These are phyloP conservation scores for Yamadazyma songkhlaensis DNA, from an alignment of 1,139 yeast genomes.

Conservation along the genomic window DNA sequence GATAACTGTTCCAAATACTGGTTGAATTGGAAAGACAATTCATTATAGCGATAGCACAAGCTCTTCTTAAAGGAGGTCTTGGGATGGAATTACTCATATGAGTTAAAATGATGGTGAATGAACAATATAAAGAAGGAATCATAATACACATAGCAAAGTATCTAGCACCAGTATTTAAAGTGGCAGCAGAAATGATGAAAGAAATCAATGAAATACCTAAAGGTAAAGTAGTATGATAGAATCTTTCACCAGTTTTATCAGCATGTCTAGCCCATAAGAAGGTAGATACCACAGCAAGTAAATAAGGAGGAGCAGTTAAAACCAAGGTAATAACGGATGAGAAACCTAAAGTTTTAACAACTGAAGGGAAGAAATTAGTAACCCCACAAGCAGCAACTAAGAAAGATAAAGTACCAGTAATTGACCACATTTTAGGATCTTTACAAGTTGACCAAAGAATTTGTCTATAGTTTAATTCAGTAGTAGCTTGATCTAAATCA, in stretches of 20 bases:
- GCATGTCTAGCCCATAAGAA: conserved; percentile 57
- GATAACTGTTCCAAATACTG: conserved; percentile 52
- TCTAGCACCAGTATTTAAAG: conserved; percentile 56
- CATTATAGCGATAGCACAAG: conserved; percentile 51
- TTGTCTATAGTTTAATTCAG: conserved; percentile 31
- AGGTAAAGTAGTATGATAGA: conserved; percentile 49
- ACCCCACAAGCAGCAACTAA: conserved; percentile 59
- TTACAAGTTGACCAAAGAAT: conserved; percentile 39
- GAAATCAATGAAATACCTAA: conserved; percentile 43
- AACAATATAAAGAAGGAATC: conserved; percentile 57
- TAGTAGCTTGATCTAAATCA: conserved; percentile 37
- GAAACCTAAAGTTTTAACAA: conserved; percentile 54
- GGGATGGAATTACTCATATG: conserved; percentile 56
- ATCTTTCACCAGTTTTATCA: conserved; percentile 56
- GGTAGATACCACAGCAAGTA: conserved; percentile 52
- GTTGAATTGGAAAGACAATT: conserved; percentile 52
- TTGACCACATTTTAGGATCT: conserved; percentile 47
- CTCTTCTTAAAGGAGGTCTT: conserved; percentile 54
- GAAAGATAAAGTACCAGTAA: conserved; percentile 45
- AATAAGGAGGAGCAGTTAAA: conserved; percentile 61
- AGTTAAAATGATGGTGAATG: conserved; percentile 52
- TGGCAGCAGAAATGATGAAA: conserved; percentile 53
- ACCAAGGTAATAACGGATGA: conserved; percentile 47
- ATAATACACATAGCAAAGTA: conserved; percentile 61
- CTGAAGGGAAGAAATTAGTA: conserved; percentile 61